Evolutionary conservation across 805 yeast genomes (phyloP), one percentile per base, ranked within the genome.

Genomic region (Saitoella complicata): DNA sequence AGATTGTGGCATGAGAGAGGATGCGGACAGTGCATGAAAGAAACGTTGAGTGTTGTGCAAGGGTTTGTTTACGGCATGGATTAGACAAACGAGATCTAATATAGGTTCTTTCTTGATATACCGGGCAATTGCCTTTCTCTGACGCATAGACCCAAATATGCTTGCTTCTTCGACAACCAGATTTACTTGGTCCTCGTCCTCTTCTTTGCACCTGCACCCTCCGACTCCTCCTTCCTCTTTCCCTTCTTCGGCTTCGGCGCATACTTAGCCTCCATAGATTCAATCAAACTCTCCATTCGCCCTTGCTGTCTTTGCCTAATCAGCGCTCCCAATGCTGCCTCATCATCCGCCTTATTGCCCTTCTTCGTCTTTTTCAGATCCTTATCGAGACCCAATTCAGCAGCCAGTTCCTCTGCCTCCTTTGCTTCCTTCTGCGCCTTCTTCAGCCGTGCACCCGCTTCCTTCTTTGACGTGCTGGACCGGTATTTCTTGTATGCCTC

Each of bases 361-460:
- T 39, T 44, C 39, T 45, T 51, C 61, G 61, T 47, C 74, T 62
- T 46, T 71, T 74, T 45, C 54, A 63, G 45, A 64, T 55, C 42
- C 55, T 55, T 41, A 51, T 51, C 43, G 55, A 64, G 9, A 53
- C 69, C 56, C 57, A 55, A 57, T 55, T 78, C 78, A 48, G 68
- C 67, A 1, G 85, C 79, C 53, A 51, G 43, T 45, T 80, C 86
- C 49, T 71, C 75, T 9, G 75, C 76, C 49, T 73, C 64, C 41
- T 65, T 61, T 46, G 73, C 69, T 46, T 67, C 70, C 35, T 45
- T 51, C 29, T 46, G 33, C 6, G 61, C 60, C n/a, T 52, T 53
- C 10, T 46, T 71, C 43, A 66, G 53, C 53, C 73, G 68, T 52
- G 69, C 71, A 51, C 63, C 65, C 36, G 74, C 71, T 52, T 65